phyloP scores from a whole-genome alignment of 768 basidiomycete genomes.

The Tricholomella constricta region DNA sequence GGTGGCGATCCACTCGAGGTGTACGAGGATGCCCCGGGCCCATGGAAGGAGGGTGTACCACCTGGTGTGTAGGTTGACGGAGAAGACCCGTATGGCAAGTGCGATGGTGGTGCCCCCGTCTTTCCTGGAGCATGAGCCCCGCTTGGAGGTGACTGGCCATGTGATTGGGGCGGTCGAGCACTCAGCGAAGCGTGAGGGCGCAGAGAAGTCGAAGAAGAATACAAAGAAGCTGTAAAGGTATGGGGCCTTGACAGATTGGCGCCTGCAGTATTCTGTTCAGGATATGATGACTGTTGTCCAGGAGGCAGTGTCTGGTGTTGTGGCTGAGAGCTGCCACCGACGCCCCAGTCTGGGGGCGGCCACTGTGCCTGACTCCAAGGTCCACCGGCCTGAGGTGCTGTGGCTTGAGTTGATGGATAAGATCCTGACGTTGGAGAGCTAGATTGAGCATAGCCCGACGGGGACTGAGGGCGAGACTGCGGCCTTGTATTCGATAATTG shows the following conservation, averaged over 20 bases:
- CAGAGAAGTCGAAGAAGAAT: slow-evolving; percentile 16
- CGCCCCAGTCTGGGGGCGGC: slow-evolving; percentile 48
- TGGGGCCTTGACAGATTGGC: slow-evolving; percentile 36
- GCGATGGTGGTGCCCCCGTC: background rate
- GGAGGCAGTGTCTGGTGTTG: slow-evolving; percentile 15
- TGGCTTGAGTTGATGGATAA: slow-evolving; percentile 3
- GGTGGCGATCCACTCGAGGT: slow-evolving; percentile 13
- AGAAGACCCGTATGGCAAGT: slow-evolving; percentile 3
- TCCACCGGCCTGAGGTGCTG: slow-evolving; percentile 8
- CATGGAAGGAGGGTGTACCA: slow-evolving; percentile 10
- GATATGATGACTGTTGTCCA: slow-evolving; percentile 15
- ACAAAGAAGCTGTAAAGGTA: slow-evolving; percentile 26
- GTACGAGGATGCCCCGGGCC: slow-evolving; percentile 5
- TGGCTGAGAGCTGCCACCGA: slow-evolving; percentile 12
- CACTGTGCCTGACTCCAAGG: slow-evolving; percentile 22
- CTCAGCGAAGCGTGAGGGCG: slow-evolving; percentile 27
- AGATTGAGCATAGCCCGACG: slow-evolving; percentile 2
- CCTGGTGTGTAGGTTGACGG: slow-evolving; percentile 6
- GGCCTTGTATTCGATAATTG: slow-evolving; percentile 9
- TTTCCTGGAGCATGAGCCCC: background rate
- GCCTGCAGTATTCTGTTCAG: slow-evolving; percentile 24
- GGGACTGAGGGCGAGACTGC: slow-evolving; percentile 10
- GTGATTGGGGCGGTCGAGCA: slow-evolving; percentile 1
- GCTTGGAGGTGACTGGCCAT: background rate
- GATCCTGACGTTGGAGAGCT: slow-evolving; percentile 12